These are phyloP conservation scores for Adansonia madagascariensis DNA, from an alignment of 441 rosid genomes.

Conservation along the genomic window DNA sequence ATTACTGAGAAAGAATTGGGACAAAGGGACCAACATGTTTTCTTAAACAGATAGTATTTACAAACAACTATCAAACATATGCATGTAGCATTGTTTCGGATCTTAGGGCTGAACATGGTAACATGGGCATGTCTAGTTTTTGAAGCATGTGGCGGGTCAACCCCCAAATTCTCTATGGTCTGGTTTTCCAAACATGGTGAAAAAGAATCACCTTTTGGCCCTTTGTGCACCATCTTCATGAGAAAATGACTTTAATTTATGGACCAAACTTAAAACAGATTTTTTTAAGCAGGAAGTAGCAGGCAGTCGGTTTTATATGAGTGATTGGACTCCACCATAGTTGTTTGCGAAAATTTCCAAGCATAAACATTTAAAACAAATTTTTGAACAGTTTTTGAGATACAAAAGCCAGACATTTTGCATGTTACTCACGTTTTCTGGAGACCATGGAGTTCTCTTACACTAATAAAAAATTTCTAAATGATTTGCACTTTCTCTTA, in stretches of 20 bases:
- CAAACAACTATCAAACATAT: conserved; percentile 34
- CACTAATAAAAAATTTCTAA: background rate
- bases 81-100: conserved; percentile 37
- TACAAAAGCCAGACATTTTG: conserved; percentile 1
- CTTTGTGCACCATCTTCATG: background rate
- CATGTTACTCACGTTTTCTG: conserved; percentile 5
- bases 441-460: background rate
- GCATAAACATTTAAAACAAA: background rate
- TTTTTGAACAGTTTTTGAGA: background rate
- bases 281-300: background rate
- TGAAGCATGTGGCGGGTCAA: conserved; percentile 10
- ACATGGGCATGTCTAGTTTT: conserved; percentile 55
- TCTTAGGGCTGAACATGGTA: conserved; percentile 44
- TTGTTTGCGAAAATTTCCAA: background rate
- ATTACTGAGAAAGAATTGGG: conserved; percentile 21
- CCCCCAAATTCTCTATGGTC: conserved; percentile 1
- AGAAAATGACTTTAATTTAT: background rate
- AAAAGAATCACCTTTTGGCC: background rate
- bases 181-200: background rate
- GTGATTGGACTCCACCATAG: background rate
- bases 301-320: background rate
- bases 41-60: conserved; percentile 37
- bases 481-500: background rate
- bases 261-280: background rate
- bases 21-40: conserved; percentile 67